Conservation (phyloP, 148 eudicot genomes). For the Persicaria tinctoria region DNA sequence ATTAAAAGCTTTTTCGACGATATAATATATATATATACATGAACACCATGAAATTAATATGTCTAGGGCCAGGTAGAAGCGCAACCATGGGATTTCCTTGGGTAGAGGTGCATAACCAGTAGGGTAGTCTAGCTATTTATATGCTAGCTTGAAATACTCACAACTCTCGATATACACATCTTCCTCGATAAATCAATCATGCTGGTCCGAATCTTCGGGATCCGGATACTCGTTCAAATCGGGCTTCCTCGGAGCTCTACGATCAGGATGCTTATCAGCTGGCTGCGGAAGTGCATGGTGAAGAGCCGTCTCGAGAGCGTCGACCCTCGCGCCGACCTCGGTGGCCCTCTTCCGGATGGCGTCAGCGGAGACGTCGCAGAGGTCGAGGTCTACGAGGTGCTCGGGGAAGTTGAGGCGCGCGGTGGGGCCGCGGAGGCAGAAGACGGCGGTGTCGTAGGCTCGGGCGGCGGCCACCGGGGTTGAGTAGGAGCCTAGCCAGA, state of each 20-base stretch:
- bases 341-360: constrained; percentile 64
- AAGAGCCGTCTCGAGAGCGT: constrained; percentile 35
- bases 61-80: too few species aligned
- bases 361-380: constrained; percentile 35
- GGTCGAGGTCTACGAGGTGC: constrained; percentile 16
- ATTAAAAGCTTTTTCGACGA: too few species aligned
- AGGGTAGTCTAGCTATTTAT: too few species aligned
- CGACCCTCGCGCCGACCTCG: constrained; percentile 82
- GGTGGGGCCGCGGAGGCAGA: constrained; percentile 63
- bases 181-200: too few species aligned
- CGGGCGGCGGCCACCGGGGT: constrained; percentile 77
- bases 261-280: neutral
- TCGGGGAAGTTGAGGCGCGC: constrained; percentile 86
- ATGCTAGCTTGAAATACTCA: too few species aligned
- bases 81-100: too few species aligned
- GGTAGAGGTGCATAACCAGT: too few species aligned
- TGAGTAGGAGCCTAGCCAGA: constrained; percentile 80
- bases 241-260: constrained; percentile 28
- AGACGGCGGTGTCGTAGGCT: constrained; percentile 89
- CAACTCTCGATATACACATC: too few species aligned
- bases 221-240: constrained; percentile 76
- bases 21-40: too few species aligned
- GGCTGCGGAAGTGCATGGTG: neutral
- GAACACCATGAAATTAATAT: too few species aligned
- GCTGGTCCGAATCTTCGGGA: constrained; percentile 29